phyloP scores from a whole-genome alignment of 768 basidiomycete genomes.

The Daedaleopsis nitida region DNA sequence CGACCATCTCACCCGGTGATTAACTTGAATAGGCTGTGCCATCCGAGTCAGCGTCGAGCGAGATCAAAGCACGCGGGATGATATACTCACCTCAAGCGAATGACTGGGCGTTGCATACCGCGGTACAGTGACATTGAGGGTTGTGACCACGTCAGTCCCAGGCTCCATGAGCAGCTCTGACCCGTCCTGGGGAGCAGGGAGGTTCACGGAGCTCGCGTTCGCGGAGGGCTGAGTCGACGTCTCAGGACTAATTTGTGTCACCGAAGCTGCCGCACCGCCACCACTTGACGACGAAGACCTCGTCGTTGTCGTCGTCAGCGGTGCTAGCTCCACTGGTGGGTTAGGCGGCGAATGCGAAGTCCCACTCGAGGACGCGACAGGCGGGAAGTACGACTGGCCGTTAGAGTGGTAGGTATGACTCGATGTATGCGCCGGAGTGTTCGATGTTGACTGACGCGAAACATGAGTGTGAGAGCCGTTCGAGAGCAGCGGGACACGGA shows the following conservation, averaged over 20 bases:
- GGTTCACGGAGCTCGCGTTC: slow-evolving; percentile 5
- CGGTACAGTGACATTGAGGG: slow-evolving; percentile 63
- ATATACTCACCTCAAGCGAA: slow-evolving; percentile 46
- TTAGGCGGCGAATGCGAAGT: slow-evolving; percentile 17
- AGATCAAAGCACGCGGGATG: background rate
- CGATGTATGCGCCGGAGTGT: slow-evolving; percentile 16
- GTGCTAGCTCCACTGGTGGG: slow-evolving; percentile 25
- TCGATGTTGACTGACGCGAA: background rate
- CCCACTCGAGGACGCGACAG: slow-evolving; percentile 6
- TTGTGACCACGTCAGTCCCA: slow-evolving; percentile 56
- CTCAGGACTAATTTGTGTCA: background rate
- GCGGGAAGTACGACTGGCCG: slow-evolving; percentile 21
- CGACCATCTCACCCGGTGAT: slow-evolving; percentile 80
- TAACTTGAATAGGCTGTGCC: slow-evolving; percentile 60
- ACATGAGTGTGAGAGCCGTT: slow-evolving; percentile 18
- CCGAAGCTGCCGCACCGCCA: slow-evolving; percentile 4
- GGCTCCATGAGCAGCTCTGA: slow-evolving; percentile 12
- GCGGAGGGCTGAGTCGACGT: slow-evolving; percentile 9
- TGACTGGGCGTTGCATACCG: slow-evolving; percentile 69
- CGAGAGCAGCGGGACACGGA: slow-evolving; percentile 26
- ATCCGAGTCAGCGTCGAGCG: background rate
- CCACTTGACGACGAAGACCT: slow-evolving; percentile 26
- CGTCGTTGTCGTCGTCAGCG: slow-evolving; percentile 29
- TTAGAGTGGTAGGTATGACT: slow-evolving; percentile 1
- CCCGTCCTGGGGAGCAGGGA: slow-evolving; percentile 7